These are phyloP conservation scores for Eudorina sp. DNA, from an alignment of 139 green algal genomes.

Conservation along the genomic window DNA sequence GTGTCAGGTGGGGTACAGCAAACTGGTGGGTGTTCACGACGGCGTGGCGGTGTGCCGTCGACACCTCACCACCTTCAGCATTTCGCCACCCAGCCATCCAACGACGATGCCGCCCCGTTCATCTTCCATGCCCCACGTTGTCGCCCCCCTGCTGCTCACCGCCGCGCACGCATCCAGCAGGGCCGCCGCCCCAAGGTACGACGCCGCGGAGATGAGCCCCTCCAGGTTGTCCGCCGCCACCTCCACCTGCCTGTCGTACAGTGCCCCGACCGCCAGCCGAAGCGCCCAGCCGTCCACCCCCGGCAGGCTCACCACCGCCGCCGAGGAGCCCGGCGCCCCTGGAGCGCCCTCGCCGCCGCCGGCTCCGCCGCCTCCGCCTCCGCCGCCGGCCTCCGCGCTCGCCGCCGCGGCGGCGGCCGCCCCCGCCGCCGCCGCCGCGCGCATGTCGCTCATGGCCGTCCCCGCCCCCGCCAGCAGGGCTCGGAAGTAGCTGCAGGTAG, in stretches of 20 bases:
- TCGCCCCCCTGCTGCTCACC: not conserved
- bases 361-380: not conserved
- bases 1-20: too few relatives aligned
- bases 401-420: not conserved
- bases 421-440: not conserved
- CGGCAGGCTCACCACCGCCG: conserved; percentile 33
- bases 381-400: not conserved
- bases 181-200: conserved; percentile 21
- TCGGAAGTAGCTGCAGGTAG: conserved; percentile 63
- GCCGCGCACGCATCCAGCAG: conserved; percentile 36
- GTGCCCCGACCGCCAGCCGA: conserved; percentile 51
- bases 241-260: conserved; percentile 61
- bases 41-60: too few relatives aligned
- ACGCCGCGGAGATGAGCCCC: not conserved
- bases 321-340: too few relatives aligned
- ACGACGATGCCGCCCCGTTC: too few relatives aligned
- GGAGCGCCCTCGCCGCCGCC: not conserved
- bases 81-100: too few relatives aligned
- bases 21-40: too few relatives aligned
- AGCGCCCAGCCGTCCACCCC: conserved; percentile 51
- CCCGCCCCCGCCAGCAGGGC: conserved; percentile 64
- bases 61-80: too few relatives aligned
- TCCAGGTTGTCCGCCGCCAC: conserved; percentile 25
- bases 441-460: conserved; percentile 50
- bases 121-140: not conserved